Evolutionary conservation across 2,329 filamentous ascomycete genomes (phyloP).

Genomic region (Akanthomyces dipterigenus): DNA sequence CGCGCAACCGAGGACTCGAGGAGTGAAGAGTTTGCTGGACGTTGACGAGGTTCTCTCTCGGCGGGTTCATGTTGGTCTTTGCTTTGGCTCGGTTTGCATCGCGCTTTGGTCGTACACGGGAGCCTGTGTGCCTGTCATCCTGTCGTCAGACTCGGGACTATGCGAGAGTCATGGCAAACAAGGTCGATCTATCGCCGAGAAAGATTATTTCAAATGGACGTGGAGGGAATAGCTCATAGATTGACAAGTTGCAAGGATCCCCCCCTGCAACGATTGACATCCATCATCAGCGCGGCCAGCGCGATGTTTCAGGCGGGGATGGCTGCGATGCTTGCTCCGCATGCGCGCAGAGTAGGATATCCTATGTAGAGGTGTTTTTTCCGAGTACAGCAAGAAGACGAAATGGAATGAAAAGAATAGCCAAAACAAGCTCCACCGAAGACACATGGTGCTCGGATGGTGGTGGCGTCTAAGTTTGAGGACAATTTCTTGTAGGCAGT

Average conservation of each 20-base stretch:
- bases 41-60: background rate
- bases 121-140: background rate
- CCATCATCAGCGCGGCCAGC: background rate
- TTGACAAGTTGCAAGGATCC: background rate
- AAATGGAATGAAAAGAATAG: background rate
- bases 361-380: background rate
- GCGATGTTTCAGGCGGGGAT: slow-evolving; percentile 7
- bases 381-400: background rate
- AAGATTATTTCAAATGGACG: background rate
- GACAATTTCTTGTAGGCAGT: background rate
- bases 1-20: background rate
- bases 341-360: background rate
- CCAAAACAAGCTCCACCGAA: background rate
- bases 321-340: background rate
- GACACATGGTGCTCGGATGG: background rate
- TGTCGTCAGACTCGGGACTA: background rate
- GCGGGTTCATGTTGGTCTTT: background rate
- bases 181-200: background rate
- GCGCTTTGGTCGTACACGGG: background rate
- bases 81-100: background rate
- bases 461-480: background rate
- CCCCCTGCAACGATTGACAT: background rate
- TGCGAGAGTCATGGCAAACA: background rate
- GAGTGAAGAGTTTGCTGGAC: background rate
- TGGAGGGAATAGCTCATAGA: background rate